Evolutionary conservation across 2,329 filamentous ascomycete species (phyloP).

Genomic region (Colletotrichum tamarilloi): DNA sequence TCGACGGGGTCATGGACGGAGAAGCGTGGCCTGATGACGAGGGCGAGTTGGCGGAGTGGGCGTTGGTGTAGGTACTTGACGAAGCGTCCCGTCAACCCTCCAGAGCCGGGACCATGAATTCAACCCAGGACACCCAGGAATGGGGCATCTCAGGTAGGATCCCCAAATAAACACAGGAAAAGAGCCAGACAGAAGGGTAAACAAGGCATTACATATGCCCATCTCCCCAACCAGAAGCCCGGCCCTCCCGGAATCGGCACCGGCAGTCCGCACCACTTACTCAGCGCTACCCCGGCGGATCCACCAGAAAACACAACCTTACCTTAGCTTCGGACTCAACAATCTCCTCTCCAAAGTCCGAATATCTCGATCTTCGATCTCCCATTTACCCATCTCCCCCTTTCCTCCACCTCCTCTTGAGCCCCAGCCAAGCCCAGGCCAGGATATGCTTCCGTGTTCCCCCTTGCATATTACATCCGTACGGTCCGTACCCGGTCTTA

Average conservation of each 20-base stretch:
- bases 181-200: neutral
- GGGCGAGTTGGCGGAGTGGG: neutral
- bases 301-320: neutral
- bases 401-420: neutral
- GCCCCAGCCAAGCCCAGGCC: neutral
- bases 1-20: neutral
- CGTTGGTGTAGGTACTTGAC: neutral
- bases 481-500: neutral
- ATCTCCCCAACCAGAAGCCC: neutral
- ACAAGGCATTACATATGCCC: neutral
- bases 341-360: neutral
- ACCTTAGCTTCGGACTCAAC: neutral
- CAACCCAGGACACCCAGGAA: no score
- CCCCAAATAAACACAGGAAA: no score
- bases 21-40: neutral
- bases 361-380: neutral
- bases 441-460: neutral
- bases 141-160: no score
- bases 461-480: no score
- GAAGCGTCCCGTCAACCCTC: no score
- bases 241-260: neutral
- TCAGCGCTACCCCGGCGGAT: neutral
- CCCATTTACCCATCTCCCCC: no score
- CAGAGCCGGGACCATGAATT: no score
- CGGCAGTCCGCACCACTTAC: neutral